A percentile compares a stretch with the other conserved stretches of the same genome.
phyloP scores from a whole-genome alignment of 1,139 yeast species.

The Scheffersomyces titani region DNA sequence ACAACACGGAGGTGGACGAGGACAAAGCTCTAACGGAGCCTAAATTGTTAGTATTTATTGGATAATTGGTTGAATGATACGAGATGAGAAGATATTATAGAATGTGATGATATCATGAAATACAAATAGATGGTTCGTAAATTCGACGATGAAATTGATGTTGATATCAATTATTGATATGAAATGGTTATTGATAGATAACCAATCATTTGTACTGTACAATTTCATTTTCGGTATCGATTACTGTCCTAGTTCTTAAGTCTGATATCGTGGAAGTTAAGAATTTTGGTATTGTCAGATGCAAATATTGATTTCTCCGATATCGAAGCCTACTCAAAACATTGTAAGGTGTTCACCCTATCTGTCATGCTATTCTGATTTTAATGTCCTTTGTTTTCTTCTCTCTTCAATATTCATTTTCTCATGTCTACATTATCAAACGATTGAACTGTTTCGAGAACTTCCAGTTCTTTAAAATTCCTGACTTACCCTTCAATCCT shows the following conservation, averaged over 20 bases:
- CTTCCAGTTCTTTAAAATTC: neutral
- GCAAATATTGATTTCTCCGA: neutral
- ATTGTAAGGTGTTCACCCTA: no score
- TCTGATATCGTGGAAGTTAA: neutral
- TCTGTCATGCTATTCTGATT: no score
- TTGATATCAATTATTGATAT: neutral
- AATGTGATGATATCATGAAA: neutral
- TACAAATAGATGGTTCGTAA: neutral
- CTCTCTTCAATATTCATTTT: neutral
- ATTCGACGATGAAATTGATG: neutral
- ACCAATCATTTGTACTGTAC: no score
- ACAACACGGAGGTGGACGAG: slow-evolving; percentile 53
- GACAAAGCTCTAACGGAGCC: slow-evolving; percentile 33
- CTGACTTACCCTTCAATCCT: slow-evolving; percentile 41
- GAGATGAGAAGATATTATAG: neutral
- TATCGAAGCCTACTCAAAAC: neutral
- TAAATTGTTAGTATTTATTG: slow-evolving; percentile 7
- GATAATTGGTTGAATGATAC: neutral
- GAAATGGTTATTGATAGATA: no score
- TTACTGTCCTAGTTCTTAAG: neutral
- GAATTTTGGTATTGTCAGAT: neutral
- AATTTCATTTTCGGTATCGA: neutral
- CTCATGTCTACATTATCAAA: neutral
- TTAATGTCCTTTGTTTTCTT: no score
- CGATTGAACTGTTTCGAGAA: neutral